Evolutionary conservation across 2,329 filamentous ascomycete genomes (phyloP).

Genomic region (Colletotrichum lini): DNA sequence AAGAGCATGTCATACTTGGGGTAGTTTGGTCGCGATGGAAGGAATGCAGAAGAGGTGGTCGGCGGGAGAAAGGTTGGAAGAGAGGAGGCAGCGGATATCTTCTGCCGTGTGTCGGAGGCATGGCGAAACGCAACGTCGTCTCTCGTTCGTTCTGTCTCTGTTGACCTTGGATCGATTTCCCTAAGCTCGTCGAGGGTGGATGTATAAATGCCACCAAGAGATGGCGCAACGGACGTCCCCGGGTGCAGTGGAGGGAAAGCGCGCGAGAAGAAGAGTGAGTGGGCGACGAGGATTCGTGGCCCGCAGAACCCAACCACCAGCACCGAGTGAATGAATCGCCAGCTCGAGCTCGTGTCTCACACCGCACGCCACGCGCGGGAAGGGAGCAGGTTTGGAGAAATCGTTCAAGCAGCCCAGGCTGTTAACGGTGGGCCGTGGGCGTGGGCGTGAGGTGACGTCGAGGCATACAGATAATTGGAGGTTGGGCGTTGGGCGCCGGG

Average conservation of each 20-base stretch:
- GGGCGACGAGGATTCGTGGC: neutral
- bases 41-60: neutral
- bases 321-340: conserved; percentile 2
- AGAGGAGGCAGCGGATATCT: neutral
- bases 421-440: too few relatives aligned
- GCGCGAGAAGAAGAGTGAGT: neutral
- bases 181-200: too few relatives aligned
- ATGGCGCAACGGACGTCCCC: neutral
- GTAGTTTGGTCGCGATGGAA: neutral
- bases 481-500: conserved; percentile 1
- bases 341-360: neutral
- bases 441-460: conserved; percentile 15
- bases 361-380: neutral
- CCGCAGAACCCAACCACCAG: neutral
- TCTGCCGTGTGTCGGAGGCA: neutral
- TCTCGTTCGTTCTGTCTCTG: neutral
- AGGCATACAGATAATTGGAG: neutral
- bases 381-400: neutral
- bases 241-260: neutral
- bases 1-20: neutral
- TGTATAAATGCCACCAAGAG: too few relatives aligned
- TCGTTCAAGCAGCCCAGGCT: neutral
- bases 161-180: neutral
- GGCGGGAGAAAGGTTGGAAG: neutral
- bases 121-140: conserved; percentile 4